Evolutionary conservation across 1,284 basidiomycete genomes (phyloP).

Genomic region (Kalmanozyma brasiliensis): DNA sequence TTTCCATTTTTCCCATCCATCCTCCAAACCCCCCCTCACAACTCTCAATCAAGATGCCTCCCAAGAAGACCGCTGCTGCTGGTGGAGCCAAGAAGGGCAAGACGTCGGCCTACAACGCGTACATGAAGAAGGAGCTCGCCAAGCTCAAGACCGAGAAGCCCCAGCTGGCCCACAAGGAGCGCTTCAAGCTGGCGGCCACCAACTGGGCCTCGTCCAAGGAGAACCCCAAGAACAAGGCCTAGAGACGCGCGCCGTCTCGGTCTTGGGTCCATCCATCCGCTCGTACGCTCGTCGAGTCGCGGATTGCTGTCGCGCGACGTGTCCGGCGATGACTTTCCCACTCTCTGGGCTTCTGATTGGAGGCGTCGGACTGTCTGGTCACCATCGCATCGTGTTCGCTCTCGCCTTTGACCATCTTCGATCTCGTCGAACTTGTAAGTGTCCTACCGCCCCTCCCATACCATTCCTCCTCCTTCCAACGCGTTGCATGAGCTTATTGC

Average conservation of each 20-base stretch:
- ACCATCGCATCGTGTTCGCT: too few species aligned
- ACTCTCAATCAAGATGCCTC: slow-evolving; percentile 35
- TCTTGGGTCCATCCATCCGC: slow-evolving; percentile 1
- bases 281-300: too few species aligned
- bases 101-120: slow-evolving; percentile 48
- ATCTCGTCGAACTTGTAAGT: not conserved
- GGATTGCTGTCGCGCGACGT: too few species aligned
- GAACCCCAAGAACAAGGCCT: slow-evolving; percentile 59
- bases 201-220: slow-evolving; percentile 53
- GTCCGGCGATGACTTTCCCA: too few species aligned
- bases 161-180: slow-evolving; percentile 54
- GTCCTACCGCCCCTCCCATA: too few species aligned
- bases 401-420: not conserved
- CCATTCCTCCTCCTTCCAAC: too few species aligned
- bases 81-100: slow-evolving; percentile 52
- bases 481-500: too few species aligned
- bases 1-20: slow-evolving; percentile 1
- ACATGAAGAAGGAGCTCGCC: slow-evolving; percentile 56
- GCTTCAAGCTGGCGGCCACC: slow-evolving; percentile 60
- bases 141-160: slow-evolving; percentile 59
- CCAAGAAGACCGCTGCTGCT: slow-evolving; percentile 51
- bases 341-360: too few species aligned
- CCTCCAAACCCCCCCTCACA: not conserved
- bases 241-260: not conserved
- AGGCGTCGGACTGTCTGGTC: too few species aligned